Base-by-base conservation (phyloP, 176 grass and related monocot genomes). In the Rhynchospora tenuis region DNA sequence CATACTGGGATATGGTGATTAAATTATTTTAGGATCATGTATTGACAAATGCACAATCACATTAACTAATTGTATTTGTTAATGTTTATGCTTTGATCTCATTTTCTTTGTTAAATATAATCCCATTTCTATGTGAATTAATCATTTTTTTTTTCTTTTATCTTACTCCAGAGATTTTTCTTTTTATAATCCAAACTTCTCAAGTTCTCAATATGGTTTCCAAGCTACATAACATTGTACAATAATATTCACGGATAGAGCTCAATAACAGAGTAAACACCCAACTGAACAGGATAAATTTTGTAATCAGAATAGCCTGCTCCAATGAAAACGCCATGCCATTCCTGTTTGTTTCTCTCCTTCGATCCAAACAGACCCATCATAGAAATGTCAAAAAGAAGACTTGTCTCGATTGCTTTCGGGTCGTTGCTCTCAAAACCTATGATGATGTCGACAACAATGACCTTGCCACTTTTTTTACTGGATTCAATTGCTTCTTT, bases 361-460 rank as follows among this genome's bases (percentile, higher is more conserved):
- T 81, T 85, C 59, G 88, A 81, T 54, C 86, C 83, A 2, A 46
- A 26, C 24, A 55, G 6, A 0, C 15, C 17, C 83, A 93, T 88
- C 94, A 91, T 87, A 44, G 83, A 66, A 9, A 91, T 60, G 78
- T 89, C 91, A 66, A 81, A 92, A 7, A 90, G 16, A 11, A 97
- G 73, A 83, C 90, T 69, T 11, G 58, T 88, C 79, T 92, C 90
- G 3, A 31, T 82, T 28, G 75, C 45, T 83, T 56, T 89, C 22
- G 38, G 52, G 28, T 85, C 68, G 3, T 59, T 43, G 20, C 55
- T 73, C n/a, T 59, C 84, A 0, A 75, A 16, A 3, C 84, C 84
- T 33, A 87, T 74, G 61, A 93, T 86, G 16, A 91, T 85, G 11
- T 97, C 91, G 28, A 97, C 78, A 22, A 97, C 79, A 72, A 97